Percentiles rank a stretch among this genome's conserved stretches.
These are phyloP conservation scores for Aspergillus campestris DNA, from an alignment of 495 filamentous ascomycete species.

Conservation along the genomic window DNA sequence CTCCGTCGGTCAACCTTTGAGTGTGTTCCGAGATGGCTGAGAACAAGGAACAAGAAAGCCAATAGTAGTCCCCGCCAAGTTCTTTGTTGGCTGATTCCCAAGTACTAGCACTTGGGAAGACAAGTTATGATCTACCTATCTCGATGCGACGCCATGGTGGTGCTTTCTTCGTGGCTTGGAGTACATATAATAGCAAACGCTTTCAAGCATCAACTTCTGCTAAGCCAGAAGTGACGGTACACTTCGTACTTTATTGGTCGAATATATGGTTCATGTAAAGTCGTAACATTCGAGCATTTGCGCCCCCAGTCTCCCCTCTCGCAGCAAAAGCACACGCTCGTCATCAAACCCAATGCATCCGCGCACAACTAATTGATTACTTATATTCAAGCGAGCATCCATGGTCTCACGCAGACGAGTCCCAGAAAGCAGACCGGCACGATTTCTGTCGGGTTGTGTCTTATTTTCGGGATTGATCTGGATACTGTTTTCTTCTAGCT, in stretches of 20 bases:
- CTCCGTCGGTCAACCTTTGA: too few species aligned
- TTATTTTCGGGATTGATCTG: slow-evolving; percentile 37
- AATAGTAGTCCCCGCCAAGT: too few species aligned
- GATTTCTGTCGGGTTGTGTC: slow-evolving; percentile 4
- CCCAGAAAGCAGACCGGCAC: slow-evolving; percentile 9
- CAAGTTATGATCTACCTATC: too few species aligned
- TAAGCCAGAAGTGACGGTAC: too few species aligned
- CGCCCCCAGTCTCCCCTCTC: slow-evolving; percentile 55
- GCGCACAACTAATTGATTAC: slow-evolving; percentile 19
- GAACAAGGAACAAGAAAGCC: too few species aligned
- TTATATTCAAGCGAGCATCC: neutral
- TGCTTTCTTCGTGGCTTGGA: too few species aligned
- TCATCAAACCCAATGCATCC: slow-evolving; percentile 90
- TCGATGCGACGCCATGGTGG: too few species aligned
- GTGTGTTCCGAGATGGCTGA: too few species aligned
- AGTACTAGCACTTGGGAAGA: too few species aligned
- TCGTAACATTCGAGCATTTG: slow-evolving; percentile 85
- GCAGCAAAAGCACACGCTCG: slow-evolving; percentile 79
- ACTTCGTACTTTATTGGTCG: too few species aligned
- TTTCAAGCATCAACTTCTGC: neutral
- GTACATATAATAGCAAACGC: too few species aligned
- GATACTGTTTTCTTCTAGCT: slow-evolving; percentile 45
- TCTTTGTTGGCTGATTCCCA: too few species aligned
- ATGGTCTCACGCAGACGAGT: slow-evolving; percentile 3
- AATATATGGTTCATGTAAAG: slow-evolving; percentile 53